Evolutionary conservation across 257 asterid genomes (phyloP).

Genomic region (Hygrophila difformis): DNA sequence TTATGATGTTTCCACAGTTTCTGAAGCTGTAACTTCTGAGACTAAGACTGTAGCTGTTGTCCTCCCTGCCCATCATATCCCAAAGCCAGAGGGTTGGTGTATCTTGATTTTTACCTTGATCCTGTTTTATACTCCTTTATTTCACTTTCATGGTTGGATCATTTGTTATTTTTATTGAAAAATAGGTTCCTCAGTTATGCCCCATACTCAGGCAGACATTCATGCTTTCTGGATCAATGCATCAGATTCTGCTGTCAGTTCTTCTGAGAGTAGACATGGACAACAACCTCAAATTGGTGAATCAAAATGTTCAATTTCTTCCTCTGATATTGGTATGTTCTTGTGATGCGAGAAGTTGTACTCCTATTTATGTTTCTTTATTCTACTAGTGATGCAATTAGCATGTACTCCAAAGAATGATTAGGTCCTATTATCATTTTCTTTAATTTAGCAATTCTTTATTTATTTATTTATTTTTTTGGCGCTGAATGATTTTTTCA

Average conservation of each 20-base stretch:
- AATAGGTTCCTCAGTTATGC: conserved; percentile 2
- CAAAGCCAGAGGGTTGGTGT: conserved; percentile 38
- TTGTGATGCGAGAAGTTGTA: neutral
- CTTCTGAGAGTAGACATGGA: conserved; percentile 16
- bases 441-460: neutral
- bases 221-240: conserved; percentile 11
- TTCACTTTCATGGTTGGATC: neutral
- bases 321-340: conserved; percentile 32
- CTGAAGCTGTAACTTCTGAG: conserved; percentile 11
- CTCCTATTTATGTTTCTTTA: conserved; percentile 8
- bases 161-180: conserved; percentile 1
- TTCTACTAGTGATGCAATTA: conserved; percentile 6
- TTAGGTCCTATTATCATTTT: neutral
- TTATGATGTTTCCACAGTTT: conserved; percentile 18
- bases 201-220: conserved; percentile 19
- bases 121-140: too few species aligned
- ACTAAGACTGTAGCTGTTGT: conserved; percentile 19
- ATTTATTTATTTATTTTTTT: neutral
- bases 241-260: conserved; percentile 14
- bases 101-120: conserved; percentile 15
- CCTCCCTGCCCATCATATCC: conserved; percentile 16
- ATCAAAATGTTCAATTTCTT: conserved; percentile 8
- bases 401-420: neutral
- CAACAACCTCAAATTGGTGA: conserved; percentile 14
- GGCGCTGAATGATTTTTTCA: neutral